phyloP scores from a whole-genome alignment of 2,329 filamentous ascomycete species.

The Stagonosporopsis chrysanthemi region DNA sequence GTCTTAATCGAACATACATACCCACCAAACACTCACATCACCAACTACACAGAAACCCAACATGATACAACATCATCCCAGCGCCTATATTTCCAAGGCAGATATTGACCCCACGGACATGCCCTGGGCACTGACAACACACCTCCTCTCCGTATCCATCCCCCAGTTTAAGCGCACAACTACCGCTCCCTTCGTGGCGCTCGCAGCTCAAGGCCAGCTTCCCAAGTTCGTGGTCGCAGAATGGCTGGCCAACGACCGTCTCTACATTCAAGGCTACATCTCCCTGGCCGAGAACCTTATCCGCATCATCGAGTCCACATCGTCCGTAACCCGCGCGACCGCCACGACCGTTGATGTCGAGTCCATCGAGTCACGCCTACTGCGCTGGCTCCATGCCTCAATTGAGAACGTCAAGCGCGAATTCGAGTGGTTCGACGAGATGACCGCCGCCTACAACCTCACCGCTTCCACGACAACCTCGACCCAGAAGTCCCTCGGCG shows the following conservation, averaged over 20 bases:
- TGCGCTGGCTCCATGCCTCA: conserved; percentile 43
- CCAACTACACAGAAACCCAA: conserved; percentile 4
- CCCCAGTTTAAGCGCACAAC: conserved; percentile 42
- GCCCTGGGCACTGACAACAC: conserved; percentile 40
- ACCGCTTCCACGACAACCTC: background rate
- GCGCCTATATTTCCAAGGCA: conserved; percentile 25
- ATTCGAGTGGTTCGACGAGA: conserved; percentile 41
- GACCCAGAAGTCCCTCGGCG: conserved; percentile 32
- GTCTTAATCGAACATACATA: conserved; percentile 8
- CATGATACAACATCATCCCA: conserved; percentile 29
- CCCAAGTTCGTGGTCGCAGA: conserved; percentile 40
- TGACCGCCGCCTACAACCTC: conserved; percentile 36
- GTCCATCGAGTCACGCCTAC: conserved; percentile 31
- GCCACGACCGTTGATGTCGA: conserved; percentile 24
- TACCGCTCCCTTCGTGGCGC: conserved; percentile 40
- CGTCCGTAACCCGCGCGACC: conserved; percentile 23
- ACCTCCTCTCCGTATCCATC: conserved; percentile 38
- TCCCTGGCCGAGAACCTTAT: conserved; percentile 35
- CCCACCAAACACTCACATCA: conserved; percentile 10
- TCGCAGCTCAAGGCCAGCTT: conserved; percentile 41
- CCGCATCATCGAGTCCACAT: conserved; percentile 24
- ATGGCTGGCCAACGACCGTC: conserved; percentile 46
- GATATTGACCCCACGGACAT: conserved; percentile 29
- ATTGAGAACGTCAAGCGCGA: conserved; percentile 45
- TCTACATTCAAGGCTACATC: conserved; percentile 46